These are phyloP conservation scores for Phytopythium sindhum DNA, from an alignment of 352 stramenopile species.

Conservation along the genomic window DNA sequence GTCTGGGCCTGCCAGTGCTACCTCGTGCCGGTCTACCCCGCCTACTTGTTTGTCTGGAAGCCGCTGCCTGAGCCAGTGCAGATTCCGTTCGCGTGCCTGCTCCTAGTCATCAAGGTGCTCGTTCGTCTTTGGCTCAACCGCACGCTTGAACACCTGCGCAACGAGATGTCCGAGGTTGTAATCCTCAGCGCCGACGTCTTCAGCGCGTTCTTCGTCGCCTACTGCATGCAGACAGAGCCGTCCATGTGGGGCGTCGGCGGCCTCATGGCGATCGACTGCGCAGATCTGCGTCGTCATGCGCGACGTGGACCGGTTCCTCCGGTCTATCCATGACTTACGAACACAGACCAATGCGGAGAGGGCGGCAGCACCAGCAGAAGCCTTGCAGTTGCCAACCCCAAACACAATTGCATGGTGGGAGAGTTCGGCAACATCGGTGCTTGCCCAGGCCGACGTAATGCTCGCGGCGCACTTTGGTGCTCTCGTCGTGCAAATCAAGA, in stretches of 20 bases:
- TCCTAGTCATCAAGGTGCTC: conserved; percentile 14
- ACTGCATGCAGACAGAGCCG: conserved; percentile 24
- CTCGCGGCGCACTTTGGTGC: background rate
- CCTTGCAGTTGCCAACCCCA: background rate
- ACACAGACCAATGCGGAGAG: conserved; percentile 5
- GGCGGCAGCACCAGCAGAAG: background rate
- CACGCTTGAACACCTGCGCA: conserved; percentile 15
- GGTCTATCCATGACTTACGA: background rate
- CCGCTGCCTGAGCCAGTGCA: conserved; percentile 6
- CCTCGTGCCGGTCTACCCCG: conserved; percentile 13
- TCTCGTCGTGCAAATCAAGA: background rate
- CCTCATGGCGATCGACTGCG: conserved; percentile 15
- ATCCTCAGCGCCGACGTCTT: conserved; percentile 24
- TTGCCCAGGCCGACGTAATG: background rate
- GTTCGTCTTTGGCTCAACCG: conserved; percentile 14
- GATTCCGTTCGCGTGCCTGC: conserved; percentile 13
- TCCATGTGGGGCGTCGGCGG: conserved; percentile 16
- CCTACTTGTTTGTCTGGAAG: conserved; percentile 18
- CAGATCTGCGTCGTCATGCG: conserved; percentile 10
- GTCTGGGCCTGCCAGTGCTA: conserved; percentile 18
- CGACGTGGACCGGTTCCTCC: conserved; percentile 5
- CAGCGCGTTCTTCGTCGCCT: conserved; percentile 23
- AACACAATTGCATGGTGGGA: no score
- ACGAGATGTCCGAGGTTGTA: conserved; percentile 17
- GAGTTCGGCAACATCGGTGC: background rate